Evolutionary conservation across 1,284 basidiomycete species (phyloP).

Genomic region (Thecaphora frezii): DNA sequence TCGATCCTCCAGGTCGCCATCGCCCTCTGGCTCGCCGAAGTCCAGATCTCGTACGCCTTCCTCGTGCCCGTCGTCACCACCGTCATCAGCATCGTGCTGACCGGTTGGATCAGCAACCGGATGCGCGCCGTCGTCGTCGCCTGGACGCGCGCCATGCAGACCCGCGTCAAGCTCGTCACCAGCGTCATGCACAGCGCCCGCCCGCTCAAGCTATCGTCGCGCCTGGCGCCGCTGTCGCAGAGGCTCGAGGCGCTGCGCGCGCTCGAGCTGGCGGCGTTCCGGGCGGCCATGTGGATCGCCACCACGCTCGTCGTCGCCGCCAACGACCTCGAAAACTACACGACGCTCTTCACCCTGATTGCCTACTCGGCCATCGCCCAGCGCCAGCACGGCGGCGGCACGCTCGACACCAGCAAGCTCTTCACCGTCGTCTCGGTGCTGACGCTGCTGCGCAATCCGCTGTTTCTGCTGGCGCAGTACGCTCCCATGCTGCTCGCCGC

Average conservation of each 20-base stretch:
- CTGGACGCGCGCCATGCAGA: conserved; percentile 40
- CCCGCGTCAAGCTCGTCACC: conserved; percentile 38
- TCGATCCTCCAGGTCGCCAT: conserved; percentile 35
- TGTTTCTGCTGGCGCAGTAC: conserved; percentile 1
- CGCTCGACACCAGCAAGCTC: conserved; percentile 18
- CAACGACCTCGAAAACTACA: conserved; percentile 30
- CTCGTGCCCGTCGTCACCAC: conserved; percentile 37
- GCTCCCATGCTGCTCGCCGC: background rate
- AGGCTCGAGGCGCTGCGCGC: conserved; percentile 30
- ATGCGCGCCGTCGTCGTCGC: conserved; percentile 27
- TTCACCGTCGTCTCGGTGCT: conserved; percentile 36
- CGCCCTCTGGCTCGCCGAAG: conserved; percentile 46
- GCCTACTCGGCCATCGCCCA: too few relatives aligned
- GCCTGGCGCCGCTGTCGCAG: conserved; percentile 29
- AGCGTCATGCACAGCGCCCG: conserved; percentile 39
- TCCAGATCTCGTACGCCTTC: conserved; percentile 36
- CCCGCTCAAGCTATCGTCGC: conserved; percentile 48
- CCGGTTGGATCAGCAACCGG: conserved; percentile 26
- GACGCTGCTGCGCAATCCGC: conserved; percentile 6
- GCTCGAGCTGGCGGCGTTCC: conserved; percentile 38
- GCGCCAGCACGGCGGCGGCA: too few relatives aligned
- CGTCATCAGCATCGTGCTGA: conserved; percentile 27
- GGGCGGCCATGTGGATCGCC: conserved; percentile 14
- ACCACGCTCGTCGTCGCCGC: conserved; percentile 26
- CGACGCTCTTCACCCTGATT: conserved; percentile 34